These are phyloP conservation scores for Solanum bulbocastanum DNA, from an alignment of 257 asterid species.

Conservation along the genomic window DNA sequence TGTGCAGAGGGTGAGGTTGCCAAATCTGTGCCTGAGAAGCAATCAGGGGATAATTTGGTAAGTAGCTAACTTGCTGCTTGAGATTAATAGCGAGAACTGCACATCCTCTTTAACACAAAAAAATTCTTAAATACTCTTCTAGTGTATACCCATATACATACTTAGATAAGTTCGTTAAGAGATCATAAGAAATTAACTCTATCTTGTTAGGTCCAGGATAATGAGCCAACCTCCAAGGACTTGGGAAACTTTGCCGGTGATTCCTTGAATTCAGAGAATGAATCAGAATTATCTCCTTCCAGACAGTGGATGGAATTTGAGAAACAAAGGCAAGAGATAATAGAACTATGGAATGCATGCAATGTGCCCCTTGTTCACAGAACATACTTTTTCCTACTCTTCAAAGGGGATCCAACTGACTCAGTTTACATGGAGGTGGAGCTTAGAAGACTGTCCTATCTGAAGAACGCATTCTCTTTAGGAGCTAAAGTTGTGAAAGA, in stretches of 20 bases:
- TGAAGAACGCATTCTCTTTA: slow-evolving; percentile 30
- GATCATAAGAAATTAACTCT: not conserved
- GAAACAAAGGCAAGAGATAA: slow-evolving; percentile 51
- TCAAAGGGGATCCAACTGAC: slow-evolving; percentile 80
- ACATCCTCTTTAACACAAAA: not conserved
- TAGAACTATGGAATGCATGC: slow-evolving; percentile 71
- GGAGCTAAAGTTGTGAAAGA: slow-evolving; percentile 16
- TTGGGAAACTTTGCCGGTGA: slow-evolving; percentile 8
- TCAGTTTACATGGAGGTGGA: slow-evolving; percentile 88
- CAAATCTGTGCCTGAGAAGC: slow-evolving; percentile 18
- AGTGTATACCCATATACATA: not conserved
- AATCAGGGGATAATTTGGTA: slow-evolving; percentile 19
- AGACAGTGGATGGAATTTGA: slow-evolving; percentile 57
- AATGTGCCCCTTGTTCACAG: slow-evolving; percentile 58
- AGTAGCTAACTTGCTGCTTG: not conserved
- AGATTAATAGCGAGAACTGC: not conserved
- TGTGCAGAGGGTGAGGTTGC: not conserved
- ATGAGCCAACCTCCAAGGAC: slow-evolving; percentile 2
- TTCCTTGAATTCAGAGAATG: slow-evolving; percentile 8
- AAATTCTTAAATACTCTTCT: not conserved
- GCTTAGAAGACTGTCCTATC: slow-evolving; percentile 66
- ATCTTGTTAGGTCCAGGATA: slow-evolving; percentile 10
- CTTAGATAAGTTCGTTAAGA: not conserved
- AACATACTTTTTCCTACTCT: slow-evolving; percentile 64
- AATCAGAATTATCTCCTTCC: slow-evolving; percentile 14